A percentile compares a stretch with the other conserved stretches of the same genome.
Evolutionary conservation across 495 filamentous ascomycete species (phyloP).

Genomic region (Evansstolkia leycettana): DNA sequence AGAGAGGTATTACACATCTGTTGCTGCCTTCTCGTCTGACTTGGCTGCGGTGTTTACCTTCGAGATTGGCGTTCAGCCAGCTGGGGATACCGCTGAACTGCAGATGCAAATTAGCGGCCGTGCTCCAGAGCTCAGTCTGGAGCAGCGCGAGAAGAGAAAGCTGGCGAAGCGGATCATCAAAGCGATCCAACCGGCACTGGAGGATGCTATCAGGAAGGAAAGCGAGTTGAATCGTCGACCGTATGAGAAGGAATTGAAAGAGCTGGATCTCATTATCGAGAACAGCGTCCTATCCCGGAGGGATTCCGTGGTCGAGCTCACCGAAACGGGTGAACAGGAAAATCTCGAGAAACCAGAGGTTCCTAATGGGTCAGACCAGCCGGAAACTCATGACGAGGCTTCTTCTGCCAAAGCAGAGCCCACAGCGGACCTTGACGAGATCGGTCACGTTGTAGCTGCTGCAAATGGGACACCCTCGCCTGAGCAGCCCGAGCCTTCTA

Average conservation of each 20-base stretch:
- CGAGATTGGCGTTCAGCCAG: conserved; percentile 46
- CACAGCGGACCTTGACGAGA: background rate
- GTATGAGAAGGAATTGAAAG: conserved; percentile 55
- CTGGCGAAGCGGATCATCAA: conserved; percentile 78
- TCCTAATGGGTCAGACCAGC: background rate
- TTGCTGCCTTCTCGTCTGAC: conserved; percentile 60
- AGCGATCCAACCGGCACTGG: conserved; percentile 60
- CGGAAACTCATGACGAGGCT: too few species aligned
- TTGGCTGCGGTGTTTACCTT: conserved; percentile 55
- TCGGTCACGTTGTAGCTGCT: background rate
- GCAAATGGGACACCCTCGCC: too few species aligned
- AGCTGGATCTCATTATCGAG: conserved; percentile 64
- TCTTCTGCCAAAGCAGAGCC: conserved; percentile 1
- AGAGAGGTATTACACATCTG: conserved; percentile 61
- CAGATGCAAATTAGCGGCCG: conserved; percentile 41
- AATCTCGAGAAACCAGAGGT: conserved; percentile 7
- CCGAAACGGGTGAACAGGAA: conserved; percentile 16
- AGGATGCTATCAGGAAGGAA: conserved; percentile 67
- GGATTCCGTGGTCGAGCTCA: conserved; percentile 23
- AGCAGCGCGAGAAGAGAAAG: conserved; percentile 53
- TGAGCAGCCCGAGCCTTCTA: background rate
- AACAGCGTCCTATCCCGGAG: conserved; percentile 35
- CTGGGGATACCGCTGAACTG: conserved; percentile 39
- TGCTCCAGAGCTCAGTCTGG: conserved; percentile 43
- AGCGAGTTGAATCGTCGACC: conserved; percentile 59